Conservation (phyloP, 2,329 filamentous ascomycete species). For the Saccharata proteae region DNA sequence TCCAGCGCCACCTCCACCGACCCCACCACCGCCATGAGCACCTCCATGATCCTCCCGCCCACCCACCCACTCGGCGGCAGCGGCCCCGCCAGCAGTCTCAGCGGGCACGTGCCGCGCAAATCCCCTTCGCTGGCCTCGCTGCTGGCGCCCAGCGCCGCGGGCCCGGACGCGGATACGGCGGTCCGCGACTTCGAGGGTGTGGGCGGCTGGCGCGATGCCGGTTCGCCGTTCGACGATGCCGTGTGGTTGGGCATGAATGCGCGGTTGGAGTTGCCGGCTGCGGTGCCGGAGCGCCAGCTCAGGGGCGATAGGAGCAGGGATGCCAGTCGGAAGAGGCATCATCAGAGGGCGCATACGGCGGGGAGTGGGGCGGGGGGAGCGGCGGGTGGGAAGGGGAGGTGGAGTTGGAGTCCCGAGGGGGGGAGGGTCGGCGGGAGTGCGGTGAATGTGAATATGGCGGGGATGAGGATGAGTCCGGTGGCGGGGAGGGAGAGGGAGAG, state of each 20-base stretch:
- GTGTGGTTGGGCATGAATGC: slow-evolving; percentile 33
- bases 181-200: slow-evolving; percentile 34
- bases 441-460: too few relatives aligned
- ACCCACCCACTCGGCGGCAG: too few relatives aligned
- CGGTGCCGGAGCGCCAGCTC: slow-evolving; percentile 11
- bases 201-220: slow-evolving; percentile 27
- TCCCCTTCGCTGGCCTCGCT: slow-evolving; percentile 23
- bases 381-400: slow-evolving; percentile 11
- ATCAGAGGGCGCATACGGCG: slow-evolving; percentile 21
- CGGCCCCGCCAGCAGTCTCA: too few relatives aligned
- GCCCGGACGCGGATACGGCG: too few relatives aligned
- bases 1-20: slow-evolving; percentile 1
- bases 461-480: slow-evolving; percentile 25
- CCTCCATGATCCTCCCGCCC: too few relatives aligned
- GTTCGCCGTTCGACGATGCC: slow-evolving; percentile 29
- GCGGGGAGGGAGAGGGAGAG: too few relatives aligned
- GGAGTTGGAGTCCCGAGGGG: slow-evolving; percentile 20
- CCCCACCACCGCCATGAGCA: slow-evolving; percentile 6
- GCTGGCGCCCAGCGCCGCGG: slow-evolving; percentile 19
- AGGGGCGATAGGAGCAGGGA: too few relatives aligned
- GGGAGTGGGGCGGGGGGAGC: slow-evolving; percentile 11
- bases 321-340: too few relatives aligned
- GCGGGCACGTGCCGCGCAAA: slow-evolving; percentile 13
- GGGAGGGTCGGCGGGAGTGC: slow-evolving; percentile 26
- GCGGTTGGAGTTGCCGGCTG: slow-evolving; percentile 26